Conservation (phyloP, 345 rosid genomes). For the Hypericum perforatum region DNA sequence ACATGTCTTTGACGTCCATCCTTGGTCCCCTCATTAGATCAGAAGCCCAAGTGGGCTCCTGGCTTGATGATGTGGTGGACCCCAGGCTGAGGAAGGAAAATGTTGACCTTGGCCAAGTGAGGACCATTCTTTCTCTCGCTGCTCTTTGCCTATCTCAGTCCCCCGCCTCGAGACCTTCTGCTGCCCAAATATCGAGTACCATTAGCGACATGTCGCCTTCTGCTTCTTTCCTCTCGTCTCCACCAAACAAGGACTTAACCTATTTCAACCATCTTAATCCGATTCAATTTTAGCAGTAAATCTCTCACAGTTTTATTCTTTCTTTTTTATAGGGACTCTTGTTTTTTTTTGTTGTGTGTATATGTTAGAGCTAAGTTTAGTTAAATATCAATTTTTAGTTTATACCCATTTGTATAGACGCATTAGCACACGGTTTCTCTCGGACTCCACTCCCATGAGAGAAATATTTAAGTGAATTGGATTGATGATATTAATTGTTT, state of each 20-base stretch:
- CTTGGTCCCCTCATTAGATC: slow-evolving; percentile 27
- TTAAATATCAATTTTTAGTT: too few relatives aligned
- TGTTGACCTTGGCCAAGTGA: slow-evolving; percentile 48
- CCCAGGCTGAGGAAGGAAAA: slow-evolving; percentile 34
- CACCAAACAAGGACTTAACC: slow-evolving; percentile 11
- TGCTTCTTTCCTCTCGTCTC: slow-evolving; percentile 14
- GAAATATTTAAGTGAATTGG: too few relatives aligned
- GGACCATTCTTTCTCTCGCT: slow-evolving; percentile 38
- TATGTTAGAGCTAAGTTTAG: too few relatives aligned
- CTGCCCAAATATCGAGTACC: slow-evolving; percentile 31
- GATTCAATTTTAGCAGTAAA: not conserved
- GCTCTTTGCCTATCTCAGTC: slow-evolving; percentile 42
- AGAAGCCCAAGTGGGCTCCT: slow-evolving; percentile 9
- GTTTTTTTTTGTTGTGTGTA: too few relatives aligned
- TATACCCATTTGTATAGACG: too few relatives aligned
- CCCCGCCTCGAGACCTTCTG: slow-evolving; percentile 52
- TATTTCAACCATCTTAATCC: too few relatives aligned
- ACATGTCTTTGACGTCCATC: slow-evolving; percentile 38
- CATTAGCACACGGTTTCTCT: too few relatives aligned
- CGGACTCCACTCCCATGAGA: too few relatives aligned
- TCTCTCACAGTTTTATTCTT: slow-evolving; percentile 1
- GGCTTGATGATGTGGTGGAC: slow-evolving; percentile 46
- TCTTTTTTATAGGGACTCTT: too few relatives aligned
- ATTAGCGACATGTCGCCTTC: slow-evolving; percentile 34
- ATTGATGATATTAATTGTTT: too few relatives aligned